Base-by-base conservation (phyloP, 228 moss, liverwort and hornwort species). In the Sphagnum magellanicum region DNA sequence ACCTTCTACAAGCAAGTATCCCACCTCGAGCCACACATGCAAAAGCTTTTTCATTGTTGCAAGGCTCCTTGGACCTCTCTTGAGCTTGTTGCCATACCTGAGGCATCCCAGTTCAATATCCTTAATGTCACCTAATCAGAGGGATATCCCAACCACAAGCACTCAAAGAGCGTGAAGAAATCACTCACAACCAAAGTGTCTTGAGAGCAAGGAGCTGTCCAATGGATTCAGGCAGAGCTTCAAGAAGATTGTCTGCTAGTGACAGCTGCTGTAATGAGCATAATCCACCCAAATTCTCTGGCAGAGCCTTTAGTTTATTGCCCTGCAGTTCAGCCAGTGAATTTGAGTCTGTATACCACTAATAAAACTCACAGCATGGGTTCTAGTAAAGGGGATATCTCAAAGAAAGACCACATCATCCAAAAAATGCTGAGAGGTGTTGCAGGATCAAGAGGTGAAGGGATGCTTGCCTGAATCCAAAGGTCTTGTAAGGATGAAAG, bases 21-120 rank as follows among this genome's bases (percentile, higher is more conserved):
- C 69, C 78, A 93, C 90, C 91, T 93, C 93, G 73, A 82, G 68
- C 93, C 93, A 93, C 70, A 83, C 71, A 70, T 85, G 76, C n/a
- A 78, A 76, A 70, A 91, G 82, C 63, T 77, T 93, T 70, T 70
- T 77, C 74, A 87, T 74, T 17, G 67, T 76, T 73, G 79, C 70
- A 71, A 93, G 71, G 71, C 80, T 85, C 52, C 69, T 81, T 47
- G 93, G 91, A 59, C 91, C 48, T 64, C 62, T 70, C n/a, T 75
- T 68, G 60, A 94, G 74, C 77, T 80, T 87, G 83, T 94, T 91
- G 77, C 91, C 82, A 74, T 94, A 93, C 76, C 90, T 93, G 78
- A 51, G 32, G 12, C 49, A 70, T 59, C 66, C 57, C 59, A 48
- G 48, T 49, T 50, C 16, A 6, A 8, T 16, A 52, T 48, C n/a